Percentiles rank a stretch among this genome's conserved stretches.
Conservation (phyloP, 2,329 filamentous ascomycete genomes). For the Seiridium cupressi region DNA sequence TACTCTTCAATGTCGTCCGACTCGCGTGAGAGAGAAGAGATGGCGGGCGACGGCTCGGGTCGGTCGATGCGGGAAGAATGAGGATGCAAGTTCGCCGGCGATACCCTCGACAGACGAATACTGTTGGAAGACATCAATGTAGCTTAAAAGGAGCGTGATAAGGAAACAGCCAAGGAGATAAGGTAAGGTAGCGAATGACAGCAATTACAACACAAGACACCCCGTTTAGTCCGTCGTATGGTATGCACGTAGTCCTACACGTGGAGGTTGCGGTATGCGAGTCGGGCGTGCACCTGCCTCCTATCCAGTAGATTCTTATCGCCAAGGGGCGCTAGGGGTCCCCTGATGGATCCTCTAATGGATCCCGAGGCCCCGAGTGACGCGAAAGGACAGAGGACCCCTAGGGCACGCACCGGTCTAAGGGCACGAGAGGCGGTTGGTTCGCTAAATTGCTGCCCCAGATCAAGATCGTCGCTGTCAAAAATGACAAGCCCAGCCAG, state of each 20-base stretch:
- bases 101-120: conserved; percentile 24
- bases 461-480: too few relatives aligned
- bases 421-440: neutral
- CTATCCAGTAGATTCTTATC: neutral
- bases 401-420: neutral
- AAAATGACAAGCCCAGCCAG: too few relatives aligned
- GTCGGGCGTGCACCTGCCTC: neutral
- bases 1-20: conserved; percentile 24
- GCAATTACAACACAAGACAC: neutral
- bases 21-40: conserved; percentile 20
- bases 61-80: conserved; percentile 10
- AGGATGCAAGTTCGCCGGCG: conserved; percentile 15
- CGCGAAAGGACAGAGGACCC: neutral
- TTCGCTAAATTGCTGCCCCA: neutral
- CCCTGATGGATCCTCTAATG: neutral
- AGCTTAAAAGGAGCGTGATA: neutral
- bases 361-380: neutral
- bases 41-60: conserved; percentile 18
- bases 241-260: conserved; percentile 3
- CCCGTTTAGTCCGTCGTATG: neutral
- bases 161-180: conserved; percentile 6
- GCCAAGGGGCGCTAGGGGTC: conserved; percentile 1
- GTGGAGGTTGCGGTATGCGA: conserved; percentile 7
- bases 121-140: conserved; percentile 22
- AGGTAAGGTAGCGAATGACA: neutral